These are phyloP conservation scores for Mycena crocata DNA, from an alignment of 768 basidiomycete genomes.

Conservation along the genomic window DNA sequence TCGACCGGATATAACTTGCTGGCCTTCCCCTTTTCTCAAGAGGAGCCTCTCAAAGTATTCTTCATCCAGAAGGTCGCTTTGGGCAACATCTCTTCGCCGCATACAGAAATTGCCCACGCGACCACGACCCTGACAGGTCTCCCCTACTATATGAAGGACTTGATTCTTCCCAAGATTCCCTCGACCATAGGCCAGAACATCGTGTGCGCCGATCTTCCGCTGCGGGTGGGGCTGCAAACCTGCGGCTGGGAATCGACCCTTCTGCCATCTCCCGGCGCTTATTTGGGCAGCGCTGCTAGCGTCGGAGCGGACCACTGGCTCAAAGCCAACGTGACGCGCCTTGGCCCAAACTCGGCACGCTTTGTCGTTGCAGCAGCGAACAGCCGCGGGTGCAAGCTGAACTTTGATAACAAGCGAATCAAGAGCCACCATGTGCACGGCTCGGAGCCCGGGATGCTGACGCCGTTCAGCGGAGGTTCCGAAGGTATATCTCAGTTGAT, in stretches of 20 bases:
- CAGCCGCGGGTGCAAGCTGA: slow-evolving; percentile 72
- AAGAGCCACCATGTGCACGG: slow-evolving; percentile 54
- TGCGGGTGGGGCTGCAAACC: slow-evolving; percentile 49
- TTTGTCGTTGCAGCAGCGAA: slow-evolving; percentile 66
- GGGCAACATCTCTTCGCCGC: slow-evolving; percentile 38
- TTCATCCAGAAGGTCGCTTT: slow-evolving; percentile 74
- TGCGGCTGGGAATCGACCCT: slow-evolving; percentile 60
- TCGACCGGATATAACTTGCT: slow-evolving; percentile 57
- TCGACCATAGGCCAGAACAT: slow-evolving; percentile 56
- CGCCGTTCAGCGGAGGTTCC: slow-evolving; percentile 40
- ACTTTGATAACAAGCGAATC: slow-evolving; percentile 63
- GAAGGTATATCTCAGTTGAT: slow-evolving; percentile 53
- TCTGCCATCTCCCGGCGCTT: slow-evolving; percentile 52
- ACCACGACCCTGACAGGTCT: slow-evolving; percentile 61
- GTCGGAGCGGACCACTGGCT: slow-evolving; percentile 52
- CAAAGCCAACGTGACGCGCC: slow-evolving; percentile 52
- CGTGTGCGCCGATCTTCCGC: slow-evolving; percentile 38
- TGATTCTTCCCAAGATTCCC: slow-evolving; percentile 63
- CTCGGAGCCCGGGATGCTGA: slow-evolving; percentile 51
- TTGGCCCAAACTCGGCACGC: slow-evolving; percentile 56
- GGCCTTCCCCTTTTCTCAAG: slow-evolving; percentile 71
- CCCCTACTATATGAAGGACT: slow-evolving; percentile 52
- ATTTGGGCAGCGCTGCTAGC: neutral
- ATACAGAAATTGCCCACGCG: slow-evolving; percentile 42
- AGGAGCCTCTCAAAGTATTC: slow-evolving; percentile 74